Evolutionary conservation across 106 monocot genomes (phyloP), one percentile per base, ranked within the genome.

Genomic region (Dendrobium catenatum): DNA sequence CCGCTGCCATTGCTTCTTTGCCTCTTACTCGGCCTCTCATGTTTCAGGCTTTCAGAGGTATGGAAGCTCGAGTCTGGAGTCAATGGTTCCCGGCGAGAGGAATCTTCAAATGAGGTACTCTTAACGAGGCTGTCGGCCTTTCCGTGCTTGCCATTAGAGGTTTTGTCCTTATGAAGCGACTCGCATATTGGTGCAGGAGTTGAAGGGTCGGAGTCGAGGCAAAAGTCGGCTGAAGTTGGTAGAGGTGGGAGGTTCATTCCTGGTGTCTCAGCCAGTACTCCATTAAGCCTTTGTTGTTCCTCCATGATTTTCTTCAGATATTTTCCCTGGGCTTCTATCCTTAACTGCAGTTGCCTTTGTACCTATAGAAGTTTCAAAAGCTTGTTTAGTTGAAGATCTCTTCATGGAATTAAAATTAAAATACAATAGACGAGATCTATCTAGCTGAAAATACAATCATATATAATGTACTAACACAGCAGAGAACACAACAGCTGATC

Each of bases 261-360:
- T 2, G 91, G 86, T 27, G 84, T 56, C 20, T 91, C 85, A 19
- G 83, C 49, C 16, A 90, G 85, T 43, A 75, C 87, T 16, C 88
- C 90, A 75, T 81, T 84, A 29, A 93, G 88, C 17, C 85, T 80
- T 61, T 91, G 97, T 77, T 98, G 97, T 55, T 98, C 94, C 61
- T 97, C 94, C 9, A 94, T 92, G 78, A 98, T 98, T 81, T 94
- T 94, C 82, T 94, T 93, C 33, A 98, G 92, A 74, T 98, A 94
- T 67, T 89, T 90, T 5, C 94, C 97, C 82, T 98, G 94, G 24
- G 97, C 97, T 84, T 98, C 97, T 83, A 98, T 98, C 46, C 97
- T 89, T 56, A 98, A 80, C 81, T 98, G 94, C 70, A 98, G 70
- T 84, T 98, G 97, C 78, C 97, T 94, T 81, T 98, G 97, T 20